Evolutionary conservation across 2,329 filamentous ascomycete species (phyloP), one percentile per base, ranked within the genome.

Genomic region (Epichloe baconii): DNA sequence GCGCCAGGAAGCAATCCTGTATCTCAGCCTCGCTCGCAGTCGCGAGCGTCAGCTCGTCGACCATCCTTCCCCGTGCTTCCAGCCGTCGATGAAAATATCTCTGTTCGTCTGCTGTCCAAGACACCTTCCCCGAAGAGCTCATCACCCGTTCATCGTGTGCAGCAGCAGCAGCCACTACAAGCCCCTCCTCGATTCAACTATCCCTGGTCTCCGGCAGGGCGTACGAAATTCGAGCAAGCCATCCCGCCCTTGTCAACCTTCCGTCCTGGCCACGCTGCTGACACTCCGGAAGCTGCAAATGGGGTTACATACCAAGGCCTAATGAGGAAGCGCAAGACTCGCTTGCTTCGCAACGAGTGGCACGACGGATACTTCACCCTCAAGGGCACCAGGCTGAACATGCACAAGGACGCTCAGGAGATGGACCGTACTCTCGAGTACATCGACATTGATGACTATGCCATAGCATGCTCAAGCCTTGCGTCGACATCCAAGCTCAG

Each of bases 281-380:
- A 60, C 45, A 54, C 61, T 49, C 56, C 64, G 52, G 58, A 62
- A 58, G 66, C 68, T 53, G 62, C 65, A 48, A 70, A 75, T 49
- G 79, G 80, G 52, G 69, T 85, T 55, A 79, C 80, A 36, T 87
- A 90, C 67, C 80, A 86, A 47, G 93, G 93, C 1, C 89, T 83
- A 68, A 95, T 98, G 82, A 90, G 88, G 75, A 95, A 95, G 75
- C 87, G 91, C 63, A 88, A 88, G 71, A 94, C 85, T 36, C 83
- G 82, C 62, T 82, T 95, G 73, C 79, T 95, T 54, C 86, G 88
- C 43, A 87, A 95, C 66, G 90, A 96, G 71, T 96, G 90, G 90
- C 82, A 89, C 62, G 87, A 94, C 65, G 85, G 88, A 59, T 93
- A 91, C 71, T 94, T 93, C 66, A 88, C 87, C 26, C 83, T 96